A percentile compares a stretch with the other conserved stretches of the same genome.
These are phyloP conservation scores for Przewalskia tangutica DNA, from an alignment of 257 asterid species.

Conservation along the genomic window DNA sequence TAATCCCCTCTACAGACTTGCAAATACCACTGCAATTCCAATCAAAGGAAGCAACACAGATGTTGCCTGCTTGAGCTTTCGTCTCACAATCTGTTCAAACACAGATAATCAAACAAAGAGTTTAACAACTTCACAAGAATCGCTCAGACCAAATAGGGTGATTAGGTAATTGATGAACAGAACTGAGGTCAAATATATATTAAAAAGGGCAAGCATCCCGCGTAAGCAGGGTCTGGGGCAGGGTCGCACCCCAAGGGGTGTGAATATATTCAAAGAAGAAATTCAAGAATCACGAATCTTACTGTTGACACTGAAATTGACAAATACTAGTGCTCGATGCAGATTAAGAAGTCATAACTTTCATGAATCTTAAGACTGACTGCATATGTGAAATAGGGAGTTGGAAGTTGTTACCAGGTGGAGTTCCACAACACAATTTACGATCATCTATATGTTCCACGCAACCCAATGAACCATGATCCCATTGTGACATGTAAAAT, in stretches of 20 bases:
- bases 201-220: too few species aligned
- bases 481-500: conserved; percentile 76
- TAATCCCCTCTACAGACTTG: conserved; percentile 76
- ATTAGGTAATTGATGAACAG: not conserved
- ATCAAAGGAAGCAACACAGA: conserved; percentile 81
- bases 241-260: too few species aligned
- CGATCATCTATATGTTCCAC: conserved; percentile 88
- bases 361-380: not conserved
- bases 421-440: conserved; percentile 87
- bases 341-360: not conserved
- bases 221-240: too few species aligned
- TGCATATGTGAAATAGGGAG: not conserved
- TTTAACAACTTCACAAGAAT: not conserved
- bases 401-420: conserved; percentile 52
- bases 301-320: not conserved
- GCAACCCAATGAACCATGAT: conserved; percentile 78
- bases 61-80: conserved; percentile 93
- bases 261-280: not conserved
- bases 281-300: not conserved
- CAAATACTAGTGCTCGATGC: not conserved
- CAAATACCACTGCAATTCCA: conserved; percentile 98
- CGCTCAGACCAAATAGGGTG: not conserved
- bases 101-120: not conserved
- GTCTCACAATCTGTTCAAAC: conserved; percentile 67
- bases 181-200: not conserved